These are phyloP conservation scores for Alternaria tenuissima DNA, from an alignment of 2,329 filamentous ascomycete species.

Conservation along the genomic window DNA sequence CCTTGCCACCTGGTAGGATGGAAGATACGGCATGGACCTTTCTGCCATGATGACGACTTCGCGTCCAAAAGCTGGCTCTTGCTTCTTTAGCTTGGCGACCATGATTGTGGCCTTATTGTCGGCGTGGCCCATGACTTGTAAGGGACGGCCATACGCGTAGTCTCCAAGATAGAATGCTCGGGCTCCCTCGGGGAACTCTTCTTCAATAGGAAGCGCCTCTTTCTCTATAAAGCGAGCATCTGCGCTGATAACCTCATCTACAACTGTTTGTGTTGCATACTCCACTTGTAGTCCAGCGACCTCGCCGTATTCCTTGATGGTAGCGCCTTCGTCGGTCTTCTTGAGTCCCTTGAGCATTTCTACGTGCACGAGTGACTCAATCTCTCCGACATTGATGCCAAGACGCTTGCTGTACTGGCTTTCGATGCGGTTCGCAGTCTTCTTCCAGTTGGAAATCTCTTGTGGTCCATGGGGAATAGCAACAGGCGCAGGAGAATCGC, in stretches of 20 bases:
- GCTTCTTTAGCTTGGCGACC: constrained; percentile 74
- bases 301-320: constrained; percentile 89
- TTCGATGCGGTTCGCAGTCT: constrained; percentile 84
- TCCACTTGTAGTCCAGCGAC: constrained; percentile 87
- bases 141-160: constrained; percentile 87
- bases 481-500: constrained; percentile 65
- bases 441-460: constrained; percentile 84
- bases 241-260: constrained; percentile 88
- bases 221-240: constrained; percentile 94
- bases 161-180: constrained; percentile 94
- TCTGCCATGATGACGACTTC: constrained; percentile 76
- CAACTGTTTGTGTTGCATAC: constrained; percentile 89
- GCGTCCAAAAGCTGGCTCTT: constrained; percentile 82
- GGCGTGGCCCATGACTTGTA: constrained; percentile 80
- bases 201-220: constrained; percentile 83
- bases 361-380: constrained; percentile 90
- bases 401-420: constrained; percentile 88
- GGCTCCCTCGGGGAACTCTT: constrained; percentile 86
- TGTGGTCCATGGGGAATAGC: constrained; percentile 75
- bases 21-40: constrained; percentile 76
- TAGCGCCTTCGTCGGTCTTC: constrained; percentile 90
- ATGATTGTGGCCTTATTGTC: constrained; percentile 79
- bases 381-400: constrained; percentile 83
- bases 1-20: constrained; percentile 87
- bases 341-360: constrained; percentile 90